phyloP scores from a whole-genome alignment of 2,329 filamentous ascomycete genomes.

The Coniochaeta sp. region DNA sequence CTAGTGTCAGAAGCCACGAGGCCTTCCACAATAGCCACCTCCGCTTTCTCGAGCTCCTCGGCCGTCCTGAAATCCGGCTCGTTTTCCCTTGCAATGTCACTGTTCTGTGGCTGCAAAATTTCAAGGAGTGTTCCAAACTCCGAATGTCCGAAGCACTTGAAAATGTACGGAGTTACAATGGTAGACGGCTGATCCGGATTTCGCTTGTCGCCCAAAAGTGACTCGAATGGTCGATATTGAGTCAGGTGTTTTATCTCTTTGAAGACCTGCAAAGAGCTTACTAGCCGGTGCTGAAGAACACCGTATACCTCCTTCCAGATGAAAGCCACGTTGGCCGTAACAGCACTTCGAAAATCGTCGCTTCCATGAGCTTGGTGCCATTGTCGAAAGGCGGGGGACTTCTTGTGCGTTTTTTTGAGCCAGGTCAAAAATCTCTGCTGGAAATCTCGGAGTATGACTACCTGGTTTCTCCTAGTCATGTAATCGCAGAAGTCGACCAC shows the following conservation, averaged over 20 bases:
- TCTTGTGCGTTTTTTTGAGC: constrained; percentile 38
- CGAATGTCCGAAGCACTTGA: constrained; percentile 56
- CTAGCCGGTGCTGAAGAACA: constrained; percentile 25
- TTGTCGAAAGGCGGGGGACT: constrained; percentile 29
- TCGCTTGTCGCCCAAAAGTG: neutral
- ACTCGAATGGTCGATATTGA: constrained; percentile 17
- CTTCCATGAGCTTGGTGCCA: constrained; percentile 47
- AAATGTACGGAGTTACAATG: constrained; percentile 63
- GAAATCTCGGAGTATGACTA: constrained; percentile 50
- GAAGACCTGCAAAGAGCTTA: constrained; percentile 41
- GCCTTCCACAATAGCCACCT: neutral
- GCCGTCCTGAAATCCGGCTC: neutral
- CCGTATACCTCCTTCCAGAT: constrained; percentile 57
- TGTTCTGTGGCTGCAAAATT: neutral
- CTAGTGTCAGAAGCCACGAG: neutral
- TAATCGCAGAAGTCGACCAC: constrained; percentile 56
- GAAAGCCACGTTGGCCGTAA: constrained; percentile 54
- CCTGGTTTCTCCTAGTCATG: constrained; percentile 18
- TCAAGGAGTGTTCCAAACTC: constrained; percentile 47
- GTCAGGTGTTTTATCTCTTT: constrained; percentile 34
- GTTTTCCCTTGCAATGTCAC: neutral
- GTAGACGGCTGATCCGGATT: constrained; percentile 31
- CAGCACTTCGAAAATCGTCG: constrained; percentile 54
- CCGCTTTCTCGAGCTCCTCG: neutral
- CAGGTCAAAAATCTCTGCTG: constrained; percentile 47